phyloP scores from a whole-genome alignment of 2,329 filamentous ascomycete genomes.

The Cladosporium velox region DNA sequence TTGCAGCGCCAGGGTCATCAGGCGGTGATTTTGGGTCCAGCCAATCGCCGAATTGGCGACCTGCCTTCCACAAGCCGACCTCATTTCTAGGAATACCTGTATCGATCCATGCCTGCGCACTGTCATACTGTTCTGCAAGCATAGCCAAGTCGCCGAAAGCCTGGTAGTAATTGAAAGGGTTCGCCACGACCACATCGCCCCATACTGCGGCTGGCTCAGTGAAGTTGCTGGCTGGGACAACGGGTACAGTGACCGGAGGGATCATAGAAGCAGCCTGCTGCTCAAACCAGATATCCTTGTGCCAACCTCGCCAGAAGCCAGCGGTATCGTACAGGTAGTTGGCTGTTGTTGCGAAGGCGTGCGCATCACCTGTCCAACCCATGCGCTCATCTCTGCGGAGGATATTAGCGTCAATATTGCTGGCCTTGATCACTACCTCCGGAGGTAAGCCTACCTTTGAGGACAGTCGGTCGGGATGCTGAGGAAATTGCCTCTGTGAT shows the following conservation, averaged over 20 bases:
- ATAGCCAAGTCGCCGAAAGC: slow-evolving; percentile 40
- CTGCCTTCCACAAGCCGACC: slow-evolving; percentile 39
- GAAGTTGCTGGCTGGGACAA: slow-evolving; percentile 12
- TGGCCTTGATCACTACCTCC: no score
- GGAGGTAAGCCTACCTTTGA: slow-evolving; percentile 34
- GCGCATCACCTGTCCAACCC: slow-evolving; percentile 57
- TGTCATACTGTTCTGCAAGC: slow-evolving; percentile 40
- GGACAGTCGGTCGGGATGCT: slow-evolving; percentile 61
- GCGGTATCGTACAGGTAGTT: slow-evolving; percentile 57
- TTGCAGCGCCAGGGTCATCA: slow-evolving; percentile 37
- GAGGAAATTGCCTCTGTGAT: slow-evolving; percentile 55
- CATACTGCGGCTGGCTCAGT: slow-evolving; percentile 39
- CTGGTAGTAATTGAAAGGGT: slow-evolving; percentile 41
- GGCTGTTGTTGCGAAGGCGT: slow-evolving; percentile 54
- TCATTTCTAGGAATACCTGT: slow-evolving; percentile 35
- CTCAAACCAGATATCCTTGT: slow-evolving; percentile 49
- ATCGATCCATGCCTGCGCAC: slow-evolving; percentile 43
- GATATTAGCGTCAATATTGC: slow-evolving; percentile 17
- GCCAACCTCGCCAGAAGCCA: slow-evolving; percentile 55
- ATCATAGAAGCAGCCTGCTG: slow-evolving; percentile 34
- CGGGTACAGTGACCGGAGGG: slow-evolving; percentile 28
- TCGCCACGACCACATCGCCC: slow-evolving; percentile 43
- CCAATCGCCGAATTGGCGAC: slow-evolving; percentile 46
- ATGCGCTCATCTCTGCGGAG: slow-evolving; percentile 52
- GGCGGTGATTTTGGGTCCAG: slow-evolving; percentile 41